A percentile compares a stretch with the other conserved stretches of the same genome.
Conservation (phyloP, 495 filamentous ascomycete genomes). For the Recurvomyces mirabilis region DNA sequence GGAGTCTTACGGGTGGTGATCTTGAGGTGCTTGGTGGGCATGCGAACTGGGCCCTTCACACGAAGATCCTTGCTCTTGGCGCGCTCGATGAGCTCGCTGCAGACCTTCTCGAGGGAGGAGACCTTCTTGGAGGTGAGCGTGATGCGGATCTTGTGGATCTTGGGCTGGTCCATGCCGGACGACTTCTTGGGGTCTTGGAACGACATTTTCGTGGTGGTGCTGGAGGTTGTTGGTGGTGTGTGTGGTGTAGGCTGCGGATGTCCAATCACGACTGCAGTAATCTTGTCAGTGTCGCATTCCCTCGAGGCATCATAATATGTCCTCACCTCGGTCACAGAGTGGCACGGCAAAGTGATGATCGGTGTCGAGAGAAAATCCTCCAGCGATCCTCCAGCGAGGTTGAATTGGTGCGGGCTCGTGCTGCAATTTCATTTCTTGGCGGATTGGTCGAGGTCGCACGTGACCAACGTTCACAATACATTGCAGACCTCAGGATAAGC, state of each 20-base stretch:
- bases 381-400: constrained; percentile 2
- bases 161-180: constrained; percentile 68
- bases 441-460: too few species aligned
- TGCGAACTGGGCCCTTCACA: constrained; percentile 97
- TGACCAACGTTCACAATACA: too few species aligned
- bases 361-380: constrained; percentile 12
- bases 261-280: constrained; percentile 47
- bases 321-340: constrained; percentile 33
- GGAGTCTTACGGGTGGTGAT: constrained; percentile 94
- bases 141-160: constrained; percentile 98
- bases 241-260: constrained; percentile 10
- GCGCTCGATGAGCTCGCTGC: constrained; percentile 93
- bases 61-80: constrained; percentile 97
- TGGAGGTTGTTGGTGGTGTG: constrained; percentile 8
- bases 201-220: constrained; percentile 24
- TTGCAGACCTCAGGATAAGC: too few species aligned
- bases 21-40: constrained; percentile 94
- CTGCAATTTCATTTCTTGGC: constrained; percentile 14
- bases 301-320: too few species aligned
- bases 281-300: neutral
- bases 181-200: constrained; percentile 96
- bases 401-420: constrained; percentile 8
- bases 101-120: constrained; percentile 92
- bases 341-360: constrained; percentile 35
- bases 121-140: constrained; percentile 92